These are phyloP conservation scores for Fraxinus excelsior DNA, from an alignment of 257 asterid genomes.

Conservation along the genomic window DNA sequence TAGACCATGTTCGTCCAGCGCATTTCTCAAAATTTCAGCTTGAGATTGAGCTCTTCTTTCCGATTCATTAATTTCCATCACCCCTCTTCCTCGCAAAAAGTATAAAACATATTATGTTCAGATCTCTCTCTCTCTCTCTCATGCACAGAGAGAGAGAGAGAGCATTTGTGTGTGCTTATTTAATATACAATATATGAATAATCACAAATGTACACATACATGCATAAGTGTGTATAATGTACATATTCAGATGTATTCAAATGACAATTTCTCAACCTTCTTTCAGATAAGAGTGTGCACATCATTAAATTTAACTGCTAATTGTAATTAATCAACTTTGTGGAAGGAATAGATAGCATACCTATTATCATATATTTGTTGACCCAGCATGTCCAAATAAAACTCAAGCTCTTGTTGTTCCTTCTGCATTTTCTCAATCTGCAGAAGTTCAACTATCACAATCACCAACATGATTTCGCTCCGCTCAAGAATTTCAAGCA, in stretches of 20 bases:
- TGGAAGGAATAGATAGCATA: conserved; percentile 26
- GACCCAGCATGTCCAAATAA: conserved; percentile 84
- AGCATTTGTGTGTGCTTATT: conserved; percentile 3
- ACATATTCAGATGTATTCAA: conserved; percentile 5
- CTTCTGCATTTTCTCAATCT: conserved; percentile 82
- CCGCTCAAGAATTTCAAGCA: not conserved
- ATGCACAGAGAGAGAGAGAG: not conserved
- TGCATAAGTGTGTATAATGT: conserved; percentile 3
- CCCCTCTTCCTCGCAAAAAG: conserved; percentile 52
- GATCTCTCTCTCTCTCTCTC: not conserved
- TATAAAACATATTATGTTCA: conserved; percentile 25
- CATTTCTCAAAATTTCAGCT: conserved; percentile 75
- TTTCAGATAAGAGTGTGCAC: not conserved
- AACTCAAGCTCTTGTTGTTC: conserved; percentile 77
- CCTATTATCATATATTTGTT: conserved; percentile 85
- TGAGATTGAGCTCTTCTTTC: conserved; percentile 76
- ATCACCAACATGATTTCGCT: conserved; percentile 19
- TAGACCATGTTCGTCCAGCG: conserved; percentile 80
- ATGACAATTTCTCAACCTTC: not conserved
- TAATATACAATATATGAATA: conserved; percentile 1
- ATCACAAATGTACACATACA: conserved; percentile 11
- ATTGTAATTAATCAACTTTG: conserved; percentile 5
- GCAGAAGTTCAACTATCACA: conserved; percentile 35
- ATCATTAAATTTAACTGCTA: not conserved
- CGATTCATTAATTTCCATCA: conserved; percentile 75